These are phyloP conservation scores for Sergeia podlipaevii DNA, from an alignment of 208 protist genomes.

Conservation along the genomic window DNA sequence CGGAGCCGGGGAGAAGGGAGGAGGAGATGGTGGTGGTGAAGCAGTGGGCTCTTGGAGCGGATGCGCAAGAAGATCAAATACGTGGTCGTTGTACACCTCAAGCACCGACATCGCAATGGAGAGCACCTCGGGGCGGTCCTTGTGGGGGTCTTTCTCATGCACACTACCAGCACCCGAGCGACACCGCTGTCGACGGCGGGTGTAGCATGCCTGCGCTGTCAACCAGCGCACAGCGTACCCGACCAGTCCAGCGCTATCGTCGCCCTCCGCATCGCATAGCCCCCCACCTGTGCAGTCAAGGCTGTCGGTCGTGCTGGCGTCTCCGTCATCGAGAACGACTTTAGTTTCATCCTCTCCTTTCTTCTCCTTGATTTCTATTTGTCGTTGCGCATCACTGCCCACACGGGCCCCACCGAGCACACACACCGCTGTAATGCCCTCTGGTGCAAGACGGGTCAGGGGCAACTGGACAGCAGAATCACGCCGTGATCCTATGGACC, in stretches of 20 bases:
- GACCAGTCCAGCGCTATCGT: constrained; percentile 21
- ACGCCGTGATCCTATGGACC: too few species aligned
- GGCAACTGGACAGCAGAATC: too few species aligned
- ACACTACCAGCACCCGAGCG: not conserved
- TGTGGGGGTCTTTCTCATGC: too few species aligned
- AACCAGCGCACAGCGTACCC: constrained; percentile 41
- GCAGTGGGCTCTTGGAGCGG: not conserved
- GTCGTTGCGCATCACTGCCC: too few species aligned
- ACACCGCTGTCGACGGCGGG: not conserved
- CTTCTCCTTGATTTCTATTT: too few species aligned
- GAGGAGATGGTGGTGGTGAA: not conserved
- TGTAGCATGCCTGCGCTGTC: constrained; percentile 9
- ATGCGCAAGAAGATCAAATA: constrained; percentile 29
- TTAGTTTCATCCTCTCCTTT: too few species aligned
- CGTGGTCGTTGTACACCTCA: constrained; percentile 40
- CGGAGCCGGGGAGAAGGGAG: too few species aligned
- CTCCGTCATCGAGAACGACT: too few species aligned
- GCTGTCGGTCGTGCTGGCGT: not conserved
- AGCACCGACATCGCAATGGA: constrained; percentile 29
- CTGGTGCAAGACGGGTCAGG: too few species aligned
- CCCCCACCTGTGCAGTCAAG: not conserved
- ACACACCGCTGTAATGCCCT: too few species aligned
- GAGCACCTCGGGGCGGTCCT: constrained; percentile 14
- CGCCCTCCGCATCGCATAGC: not conserved
- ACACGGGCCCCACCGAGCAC: too few species aligned